Evolutionary conservation across 805 yeast species (phyloP), one percentile per base, ranked within the genome.

Genomic region (Ogataea wickerhamii): DNA sequence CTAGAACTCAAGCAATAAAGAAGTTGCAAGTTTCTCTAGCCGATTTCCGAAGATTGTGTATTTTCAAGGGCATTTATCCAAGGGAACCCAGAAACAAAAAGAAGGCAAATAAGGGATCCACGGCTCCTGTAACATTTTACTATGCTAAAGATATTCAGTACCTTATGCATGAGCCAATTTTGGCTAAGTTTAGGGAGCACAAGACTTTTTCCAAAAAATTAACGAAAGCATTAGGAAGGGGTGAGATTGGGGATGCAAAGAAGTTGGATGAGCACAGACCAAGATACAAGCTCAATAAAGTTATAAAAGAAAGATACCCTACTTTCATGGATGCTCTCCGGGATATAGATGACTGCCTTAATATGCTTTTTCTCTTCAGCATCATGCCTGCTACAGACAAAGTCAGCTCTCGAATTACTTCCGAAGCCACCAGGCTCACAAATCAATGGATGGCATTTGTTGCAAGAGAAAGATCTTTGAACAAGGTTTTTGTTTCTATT

Each of bases 21-120:
- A 87, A 82, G 60, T 70, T 93, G 45, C 98, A 93, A 66, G 83
- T 93, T 20, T 84, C 97, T 2, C 72, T 93, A 34, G 97, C 97
- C 10, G 98, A 93, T 67, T 93, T 93, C 76, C 80, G 96, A 68
- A 80, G 98, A 57, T 74, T 93, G 58, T 93, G 98, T 74, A 93
- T 93, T 61, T 87, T 93, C 74, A 93, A 93, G 64, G 98, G 98
- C 36, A 89, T 93, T 48, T 93, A 87, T 60, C 98, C 98, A 38
- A 78, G 98, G 61, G 97, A 88, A 60, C 98, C 98, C 32, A 73
- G 89, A 53, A 87, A 87, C 66, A 93, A 89, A 70, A 87, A 84
- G 78, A 89, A 87, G 73, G 96, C 97, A 43, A 91, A 88, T 66
- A 93, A 87, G 66, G 98, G 98, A 17, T 85, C 96, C n/a, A 87